A percentile compares a stretch with the other conserved stretches of the same genome.
Conservation (phyloP, 257 asterid species). For the Mentha longifolia region DNA sequence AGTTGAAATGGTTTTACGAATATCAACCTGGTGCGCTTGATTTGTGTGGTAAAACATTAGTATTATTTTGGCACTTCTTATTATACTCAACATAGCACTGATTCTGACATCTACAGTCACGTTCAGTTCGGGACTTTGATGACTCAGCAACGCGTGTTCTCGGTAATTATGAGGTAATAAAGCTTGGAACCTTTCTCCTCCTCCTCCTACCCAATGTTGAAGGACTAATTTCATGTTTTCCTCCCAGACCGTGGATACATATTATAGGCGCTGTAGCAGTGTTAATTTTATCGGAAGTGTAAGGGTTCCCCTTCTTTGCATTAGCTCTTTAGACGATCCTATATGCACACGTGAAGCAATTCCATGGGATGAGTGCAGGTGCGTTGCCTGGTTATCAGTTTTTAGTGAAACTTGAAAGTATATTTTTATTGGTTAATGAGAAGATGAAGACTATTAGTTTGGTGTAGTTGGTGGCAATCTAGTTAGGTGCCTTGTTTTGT, state of each 20-base stretch:
- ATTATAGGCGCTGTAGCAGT: conserved; percentile 81
- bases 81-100: conserved; percentile 13
- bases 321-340: conserved; percentile 89
- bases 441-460: background rate
- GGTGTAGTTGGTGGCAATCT: too few relatives aligned
- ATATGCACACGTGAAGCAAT: conserved; percentile 91
- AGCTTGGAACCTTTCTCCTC: conserved; percentile 10
- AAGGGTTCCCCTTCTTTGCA: conserved; percentile 84
- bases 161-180: conserved; percentile 76
- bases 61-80: conserved; percentile 2
- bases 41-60: background rate
- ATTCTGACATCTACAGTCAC: conserved; percentile 51
- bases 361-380: conserved; percentile 92
- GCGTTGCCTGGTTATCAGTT: conserved; percentile 15
- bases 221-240: conserved; percentile 26
- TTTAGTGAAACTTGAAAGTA: background rate
- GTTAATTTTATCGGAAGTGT: conserved; percentile 70
- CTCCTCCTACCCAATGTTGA: conserved; percentile 16
- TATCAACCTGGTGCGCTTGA: background rate
- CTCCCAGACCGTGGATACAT: conserved; percentile 85
- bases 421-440: conserved; percentile 4
- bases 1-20: background rate
- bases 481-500: conserved; percentile 3
- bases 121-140: conserved; percentile 79
- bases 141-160: conserved; percentile 73